Base-by-base conservation (phyloP, 352 stramenopile species). In the Globisporangium nunn region DNA sequence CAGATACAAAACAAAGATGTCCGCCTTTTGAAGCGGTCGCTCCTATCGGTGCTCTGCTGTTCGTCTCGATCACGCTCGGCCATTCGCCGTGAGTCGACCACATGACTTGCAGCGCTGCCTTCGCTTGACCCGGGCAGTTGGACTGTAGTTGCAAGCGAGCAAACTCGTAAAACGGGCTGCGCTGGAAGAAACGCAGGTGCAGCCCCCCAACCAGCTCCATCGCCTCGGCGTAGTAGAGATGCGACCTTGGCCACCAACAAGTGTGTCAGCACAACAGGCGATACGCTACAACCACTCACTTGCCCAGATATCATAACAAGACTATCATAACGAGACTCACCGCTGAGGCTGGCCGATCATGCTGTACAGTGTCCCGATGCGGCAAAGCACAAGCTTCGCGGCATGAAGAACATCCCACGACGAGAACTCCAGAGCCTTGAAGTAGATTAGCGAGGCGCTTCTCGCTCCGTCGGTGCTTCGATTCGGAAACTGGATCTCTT, bases 181-280 rank as follows among this genome's bases (percentile, higher is more conserved):
- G 75, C 50, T 72, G 70, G n/a, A 85, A 87, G 12, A 74, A 72
- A 17, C 50, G 55, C 28, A 87, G 64, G n/a, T 78, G 63, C 4
- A 91, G 37, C 6, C 77, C 74, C 41, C 78, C 72, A 12, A 89
- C 81, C n/a, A 91, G 66, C 23, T 74, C 61, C 78, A 91, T 88
- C 4, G 81, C 81, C 33, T 89, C 78, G 0, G 59, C 64, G 44
- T 84, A 83, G 52, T 87, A 91, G 17, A 68, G 54, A 6, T 68
- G 68, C 53, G 80, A 67, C 43, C 73, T 23, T 86, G 43, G 2
- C 11, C 11, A 43, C 37, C 11, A 43, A 14, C 37, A 43, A 12
- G 11, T 15, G 37, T 43, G 8, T 44, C 12, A 6, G 6, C 30
- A 29, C 31, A 43, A 17, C 6, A 31, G 43, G 12, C 17, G 33